Evolutionary conservation across 371 early-diverging fungal genomes (phyloP), one percentile per base, ranked within the genome.

Genomic region (Rozella allomycis): DNA sequence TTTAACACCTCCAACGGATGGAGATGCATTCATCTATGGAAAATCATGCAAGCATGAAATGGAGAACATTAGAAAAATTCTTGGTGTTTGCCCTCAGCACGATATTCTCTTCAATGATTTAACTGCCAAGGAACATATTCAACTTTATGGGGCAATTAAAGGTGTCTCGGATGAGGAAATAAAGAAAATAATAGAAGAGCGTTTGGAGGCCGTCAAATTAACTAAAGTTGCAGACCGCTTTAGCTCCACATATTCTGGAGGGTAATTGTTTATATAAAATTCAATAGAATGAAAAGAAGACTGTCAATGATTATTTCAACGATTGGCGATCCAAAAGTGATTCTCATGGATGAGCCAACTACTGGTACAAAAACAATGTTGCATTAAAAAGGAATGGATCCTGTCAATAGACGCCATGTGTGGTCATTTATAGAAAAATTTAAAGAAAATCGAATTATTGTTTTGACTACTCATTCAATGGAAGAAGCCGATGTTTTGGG

Each of bases 331-430:
- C 33, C 33, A 12, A 33, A 23, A 4, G 16, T 33, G 0, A 16
- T 33, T n/a, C 13, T 33, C 7, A 8, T 33, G 7, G n/a, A n/a
- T n/a, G n/a, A n/a, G n/a, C n/a, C n/a, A n/a, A n/a, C n/a, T n/a
- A n/a, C n/a, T n/a, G n/a, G n/a, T n/a, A n/a, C n/a, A n/a, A n/a
- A n/a, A n/a, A n/a, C n/a, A n/a, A n/a, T n/a, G n/a, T n/a, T n/a
- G n/a, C n/a, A n/a, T n/a, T n/a, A n/a, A n/a, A n/a, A n/a, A n/a
- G 54, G 62, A 19, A 70, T 76, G 72, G 74, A 73, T 37, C 68
- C 70, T 12, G 58, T 61, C 38, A 68, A 71, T 49, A 60, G 74
- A 23, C 54, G 76, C 17, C 63, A 68, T 41, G 70, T 75, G 2
- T 75, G 76, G 76, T 43, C 50, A 16, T 72, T 74, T 43, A 45